Evolutionary conservation across 352 stramenopile genomes (phyloP).

Genomic region (Phytophthora constricta): DNA sequence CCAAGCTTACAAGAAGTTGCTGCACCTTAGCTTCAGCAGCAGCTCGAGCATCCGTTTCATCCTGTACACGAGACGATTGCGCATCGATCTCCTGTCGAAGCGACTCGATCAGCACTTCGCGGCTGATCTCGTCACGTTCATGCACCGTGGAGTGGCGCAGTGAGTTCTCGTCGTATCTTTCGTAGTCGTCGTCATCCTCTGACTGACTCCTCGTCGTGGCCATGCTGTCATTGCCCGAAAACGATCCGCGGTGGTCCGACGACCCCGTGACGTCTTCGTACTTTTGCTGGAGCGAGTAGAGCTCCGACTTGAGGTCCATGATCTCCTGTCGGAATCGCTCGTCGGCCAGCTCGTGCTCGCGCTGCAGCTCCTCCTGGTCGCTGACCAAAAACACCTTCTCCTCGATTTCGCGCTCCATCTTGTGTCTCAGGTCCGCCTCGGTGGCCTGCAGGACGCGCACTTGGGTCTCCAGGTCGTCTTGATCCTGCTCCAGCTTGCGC

Average conservation of each 20-base stretch:
- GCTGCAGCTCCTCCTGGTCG: conserved; percentile 85
- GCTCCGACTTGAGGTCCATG: conserved; percentile 86
- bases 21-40: conserved; percentile 63
- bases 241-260: conserved; percentile 19
- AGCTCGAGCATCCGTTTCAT: conserved; percentile 68
- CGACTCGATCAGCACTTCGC: conserved; percentile 74
- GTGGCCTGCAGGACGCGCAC: conserved; percentile 85
- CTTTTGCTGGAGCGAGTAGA: conserved; percentile 79
- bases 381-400: conserved; percentile 87
- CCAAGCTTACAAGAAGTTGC: conserved; percentile 63
- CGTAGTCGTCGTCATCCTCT: conserved; percentile 45
- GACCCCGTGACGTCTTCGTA: conserved; percentile 37
- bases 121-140: conserved; percentile 65
- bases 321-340: conserved; percentile 87
- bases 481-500: conserved; percentile 70
- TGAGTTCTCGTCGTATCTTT: conserved; percentile 43
- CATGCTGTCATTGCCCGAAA: conserved; percentile 44
- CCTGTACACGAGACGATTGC: conserved; percentile 60
- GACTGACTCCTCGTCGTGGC: conserved; percentile 41
- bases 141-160: conserved; percentile 60
- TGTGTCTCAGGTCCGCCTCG: conserved; percentile 77
- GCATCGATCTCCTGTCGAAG: conserved; percentile 72
- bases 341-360: conserved; percentile 75
- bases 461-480: conserved; percentile 82
- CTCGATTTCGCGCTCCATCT: conserved; percentile 87